These are phyloP conservation scores for Pseudogymnoascus sp. DNA, from an alignment of 2,329 filamentous ascomycete species.

Conservation along the genomic window DNA sequence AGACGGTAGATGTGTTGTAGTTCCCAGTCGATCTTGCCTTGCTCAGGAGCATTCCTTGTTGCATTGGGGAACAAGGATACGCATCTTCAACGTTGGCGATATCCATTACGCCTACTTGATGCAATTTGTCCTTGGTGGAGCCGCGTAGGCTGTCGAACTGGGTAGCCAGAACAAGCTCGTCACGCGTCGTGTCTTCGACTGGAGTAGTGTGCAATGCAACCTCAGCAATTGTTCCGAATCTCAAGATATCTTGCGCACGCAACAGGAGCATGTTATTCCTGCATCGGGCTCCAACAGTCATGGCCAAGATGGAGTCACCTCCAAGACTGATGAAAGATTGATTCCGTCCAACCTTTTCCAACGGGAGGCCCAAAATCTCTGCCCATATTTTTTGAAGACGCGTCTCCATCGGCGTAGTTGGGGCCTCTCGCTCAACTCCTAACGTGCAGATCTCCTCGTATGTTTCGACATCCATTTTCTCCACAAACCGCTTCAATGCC, in stretches of 20 bases:
- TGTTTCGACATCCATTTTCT: background rate
- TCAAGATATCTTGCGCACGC: background rate
- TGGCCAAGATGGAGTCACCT: conserved; percentile 40
- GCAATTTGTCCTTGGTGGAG: background rate
- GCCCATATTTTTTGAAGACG: conserved; percentile 7
- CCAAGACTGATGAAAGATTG: conserved; percentile 34
- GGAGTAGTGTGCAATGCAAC: background rate
- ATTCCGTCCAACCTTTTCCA: conserved; percentile 25
- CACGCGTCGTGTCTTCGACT: background rate
- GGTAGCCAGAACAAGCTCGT: background rate
- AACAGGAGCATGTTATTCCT: background rate
- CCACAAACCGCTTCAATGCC: background rate
- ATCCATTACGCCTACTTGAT: background rate
- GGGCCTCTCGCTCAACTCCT: background rate
- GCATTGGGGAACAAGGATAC: conserved; percentile 16
- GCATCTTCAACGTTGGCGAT: conserved; percentile 18
- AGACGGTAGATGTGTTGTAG: conserved; percentile 18
- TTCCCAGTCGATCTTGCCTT: conserved; percentile 12
- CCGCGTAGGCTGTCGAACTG: background rate
- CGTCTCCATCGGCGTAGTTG: background rate
- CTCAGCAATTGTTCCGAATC: background rate
- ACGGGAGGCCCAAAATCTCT: background rate
- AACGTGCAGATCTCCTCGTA: background rate
- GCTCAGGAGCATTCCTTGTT: conserved; percentile 16
- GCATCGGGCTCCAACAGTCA: conserved; percentile 22